Conservation (phyloP, 2,329 filamentous ascomycete genomes). For the Botryotinia globosa region DNA sequence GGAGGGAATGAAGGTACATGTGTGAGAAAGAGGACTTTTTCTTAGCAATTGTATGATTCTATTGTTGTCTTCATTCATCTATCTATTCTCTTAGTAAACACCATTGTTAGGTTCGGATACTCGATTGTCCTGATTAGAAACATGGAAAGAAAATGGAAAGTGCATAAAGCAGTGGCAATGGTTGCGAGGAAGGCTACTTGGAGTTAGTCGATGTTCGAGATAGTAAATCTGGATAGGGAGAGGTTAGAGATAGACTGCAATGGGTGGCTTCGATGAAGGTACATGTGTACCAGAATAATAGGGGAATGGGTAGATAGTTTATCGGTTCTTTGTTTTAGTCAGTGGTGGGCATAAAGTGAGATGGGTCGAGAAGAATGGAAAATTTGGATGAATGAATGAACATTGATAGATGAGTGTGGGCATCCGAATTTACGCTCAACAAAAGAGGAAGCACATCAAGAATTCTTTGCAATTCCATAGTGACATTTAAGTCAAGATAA, state of each 20-base stretch:
- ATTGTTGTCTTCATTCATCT: too few relatives aligned
- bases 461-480: neutral
- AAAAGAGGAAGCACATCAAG: neutral
- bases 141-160: neutral
- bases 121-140: too few relatives aligned
- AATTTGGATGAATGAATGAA: neutral
- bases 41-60: too few relatives aligned
- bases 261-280: neutral
- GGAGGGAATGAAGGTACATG: neutral
- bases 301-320: neutral
- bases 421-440: neutral
- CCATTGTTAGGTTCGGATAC: too few relatives aligned
- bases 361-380: neutral
- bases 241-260: neutral
- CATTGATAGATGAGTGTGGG: neutral
- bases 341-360: neutral
- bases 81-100: too few relatives aligned
- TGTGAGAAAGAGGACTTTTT: too few relatives aligned
- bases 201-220: neutral
- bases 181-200: neutral
- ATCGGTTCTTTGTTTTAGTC: neutral
- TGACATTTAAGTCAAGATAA: neutral
- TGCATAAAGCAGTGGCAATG: neutral
- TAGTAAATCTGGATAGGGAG: neutral
- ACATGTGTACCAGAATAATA: conserved; percentile 9